Base-by-base conservation (phyloP, 2,329 filamentous ascomycete species). In the Acarospora socialis region DNA sequence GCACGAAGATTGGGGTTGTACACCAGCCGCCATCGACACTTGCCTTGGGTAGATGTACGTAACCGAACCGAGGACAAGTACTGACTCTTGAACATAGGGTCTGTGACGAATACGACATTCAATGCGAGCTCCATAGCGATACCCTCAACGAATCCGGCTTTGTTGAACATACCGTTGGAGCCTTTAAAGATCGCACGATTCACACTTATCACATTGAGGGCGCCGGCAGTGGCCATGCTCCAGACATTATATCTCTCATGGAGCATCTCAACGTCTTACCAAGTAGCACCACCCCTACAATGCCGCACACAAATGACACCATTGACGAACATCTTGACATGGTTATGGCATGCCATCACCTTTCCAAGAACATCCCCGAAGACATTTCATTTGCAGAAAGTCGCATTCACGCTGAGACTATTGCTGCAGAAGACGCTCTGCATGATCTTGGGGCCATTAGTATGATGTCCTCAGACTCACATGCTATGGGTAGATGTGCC, bases 191-290 rank as follows among this genome's bases (percentile, higher is more conserved):
- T 48, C 75, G 86, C 39, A 81, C 82, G 1, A 92, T 94, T 48
- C 86, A 94, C 58, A 92, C 86, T 1, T 94, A 94, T 56, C 86
- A 94, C 58, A 94, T 83, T 19, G 86, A 94, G 60, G 86, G 86
- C 22, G 86, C 86, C 1, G 86, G 86, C 22, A 87, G 86, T 43
- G 86, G 86, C 3, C 86, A 94, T 55, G 87, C 87, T 1, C 86
- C 86, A 0, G 86, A 94, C 54, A 93, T 94, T 56, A 93, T 94
- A 56, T 77, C 72, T 15, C 83, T 94, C 1, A 86, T 93, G 8
- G 82, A 90, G 54, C 77, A 84, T 47, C 57, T 71, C 28, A 87
- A 94, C 50, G 84, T 94, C 2, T 68, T 94, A 0, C 86, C 86
- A 0, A 82, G 77, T 3, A 86, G 78, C 27, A 94, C 86, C 0